Evolutionary conservation across 345 rosid genomes (phyloP).

Genomic region (Eucalyptus brandiana): DNA sequence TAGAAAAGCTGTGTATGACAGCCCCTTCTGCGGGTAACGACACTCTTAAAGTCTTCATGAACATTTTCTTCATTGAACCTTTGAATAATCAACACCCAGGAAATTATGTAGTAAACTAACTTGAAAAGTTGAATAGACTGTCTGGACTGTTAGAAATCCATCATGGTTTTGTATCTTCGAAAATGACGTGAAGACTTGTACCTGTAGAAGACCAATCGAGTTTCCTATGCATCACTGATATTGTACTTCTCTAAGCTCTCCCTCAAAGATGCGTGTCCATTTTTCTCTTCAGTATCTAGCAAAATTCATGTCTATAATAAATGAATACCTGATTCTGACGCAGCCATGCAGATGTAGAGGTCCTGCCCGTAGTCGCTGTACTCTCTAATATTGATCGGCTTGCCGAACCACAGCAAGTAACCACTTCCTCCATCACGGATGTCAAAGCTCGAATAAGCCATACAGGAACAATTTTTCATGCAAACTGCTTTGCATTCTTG

Average conservation of each 20-base stretch:
- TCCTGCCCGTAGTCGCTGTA: not conserved
- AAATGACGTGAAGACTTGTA: not conserved
- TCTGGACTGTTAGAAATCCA: not conserved
- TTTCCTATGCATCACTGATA: not conserved
- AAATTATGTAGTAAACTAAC: not conserved
- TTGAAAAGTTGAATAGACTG: not conserved
- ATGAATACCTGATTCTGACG: not conserved
- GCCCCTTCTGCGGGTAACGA: not conserved
- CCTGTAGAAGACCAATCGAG: not conserved
- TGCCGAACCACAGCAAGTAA: not conserved
- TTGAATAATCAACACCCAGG: not conserved
- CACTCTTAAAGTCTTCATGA: not conserved
- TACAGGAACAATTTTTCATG: slow-evolving; percentile 36
- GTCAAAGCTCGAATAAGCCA: slow-evolving; percentile 25
- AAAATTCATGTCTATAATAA: not conserved
- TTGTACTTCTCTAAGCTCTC: not conserved
- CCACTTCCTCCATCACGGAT: slow-evolving; percentile 17
- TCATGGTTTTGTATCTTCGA: not conserved
- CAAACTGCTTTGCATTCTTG: slow-evolving; percentile 21
- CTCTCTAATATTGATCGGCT: not conserved
- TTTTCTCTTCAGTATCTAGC: not conserved
- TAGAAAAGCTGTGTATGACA: not conserved
- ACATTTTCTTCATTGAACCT: not conserved
- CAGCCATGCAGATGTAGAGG: not conserved
- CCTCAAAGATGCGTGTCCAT: not conserved